Base-by-base conservation (phyloP, 805 yeast species). In the Wickerhamiella spandovensis region DNA sequence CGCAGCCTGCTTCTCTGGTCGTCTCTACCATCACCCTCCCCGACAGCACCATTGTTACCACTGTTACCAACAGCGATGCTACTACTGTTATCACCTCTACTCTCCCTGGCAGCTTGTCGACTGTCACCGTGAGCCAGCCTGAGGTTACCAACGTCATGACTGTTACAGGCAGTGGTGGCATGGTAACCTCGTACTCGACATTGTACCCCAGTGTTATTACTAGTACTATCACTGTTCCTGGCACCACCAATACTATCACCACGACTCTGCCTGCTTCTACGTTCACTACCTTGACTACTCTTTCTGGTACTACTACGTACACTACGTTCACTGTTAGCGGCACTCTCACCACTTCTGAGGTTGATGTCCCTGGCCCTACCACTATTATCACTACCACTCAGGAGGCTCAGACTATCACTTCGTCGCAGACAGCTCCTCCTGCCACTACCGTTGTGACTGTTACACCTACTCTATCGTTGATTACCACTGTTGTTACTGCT, bases 251-350 rank as follows among this genome's bases (percentile, higher is more conserved):
- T 9, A 47, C 50, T 2, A 17, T 22, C 15, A 17, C 43, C 6
- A 32, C 30, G n/a, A 42, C 50, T 2, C 46, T 47, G 13, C 50
- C 42, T n/a, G 46, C 42, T 8, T 6, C 46, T 10, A 47, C 50
- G 5, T 15, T 20, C 23, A 30, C 46, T 17, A 32, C 46, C 9
- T 20, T 17, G 15, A 18, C 35, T 15, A 32, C 45, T 8, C 28
- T 38, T 12, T 25, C 50, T 13, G 50, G 46, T 10, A 15, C 32
- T 4, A 43, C 50, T n/a, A 24, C n/a, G 4, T 18, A 20, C 23
- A 20, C 43, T 3, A 22, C 28, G 12, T 15, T 30, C 15, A 43
- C 46, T 17, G 24, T 22, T 5, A 21, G 25, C 10, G 50, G 50
- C n/a, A 12, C 42, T 28, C 21, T 28, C 9, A 20, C 15, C 30